Conservation (phyloP, 176 grass and related monocot species). For the Cenchrus fungigraminus region DNA sequence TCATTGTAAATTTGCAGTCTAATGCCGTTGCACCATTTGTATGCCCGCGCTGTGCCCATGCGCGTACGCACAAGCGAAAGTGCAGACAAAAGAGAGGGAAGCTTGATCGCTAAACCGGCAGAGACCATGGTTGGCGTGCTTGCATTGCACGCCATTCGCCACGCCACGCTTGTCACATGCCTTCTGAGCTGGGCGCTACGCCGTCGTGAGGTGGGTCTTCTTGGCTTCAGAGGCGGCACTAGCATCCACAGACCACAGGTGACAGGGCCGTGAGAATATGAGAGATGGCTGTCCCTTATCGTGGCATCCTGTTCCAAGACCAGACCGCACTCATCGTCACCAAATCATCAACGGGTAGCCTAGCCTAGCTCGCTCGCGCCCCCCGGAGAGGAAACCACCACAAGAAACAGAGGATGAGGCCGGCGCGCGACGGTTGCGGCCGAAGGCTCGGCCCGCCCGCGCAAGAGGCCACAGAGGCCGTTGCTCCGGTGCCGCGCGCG, state of each 20-base stretch:
- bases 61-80: too few relatives aligned
- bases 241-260: background rate
- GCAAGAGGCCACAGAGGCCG: conserved; percentile 21
- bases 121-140: background rate
- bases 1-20: too few relatives aligned
- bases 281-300: background rate
- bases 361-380: background rate
- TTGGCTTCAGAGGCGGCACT: background rate
- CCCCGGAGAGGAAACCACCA: background rate
- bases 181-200: background rate
- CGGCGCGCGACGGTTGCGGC: background rate
- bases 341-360: too few relatives aligned
- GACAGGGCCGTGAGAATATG: too few relatives aligned
- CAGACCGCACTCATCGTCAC: background rate
- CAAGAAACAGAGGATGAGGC: background rate
- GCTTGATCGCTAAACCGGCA: too few relatives aligned
- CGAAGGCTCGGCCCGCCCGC: background rate
- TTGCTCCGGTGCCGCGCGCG: background rate
- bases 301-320: conserved; percentile 11
- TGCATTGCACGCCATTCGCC: background rate
- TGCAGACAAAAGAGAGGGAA: too few relatives aligned
- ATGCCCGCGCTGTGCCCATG: too few relatives aligned
- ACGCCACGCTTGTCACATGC: background rate
- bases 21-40: too few relatives aligned
- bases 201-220: background rate